Conservation (phyloP, 2,329 filamentous ascomycete genomes). For the Botrytis tulipae region DNA sequence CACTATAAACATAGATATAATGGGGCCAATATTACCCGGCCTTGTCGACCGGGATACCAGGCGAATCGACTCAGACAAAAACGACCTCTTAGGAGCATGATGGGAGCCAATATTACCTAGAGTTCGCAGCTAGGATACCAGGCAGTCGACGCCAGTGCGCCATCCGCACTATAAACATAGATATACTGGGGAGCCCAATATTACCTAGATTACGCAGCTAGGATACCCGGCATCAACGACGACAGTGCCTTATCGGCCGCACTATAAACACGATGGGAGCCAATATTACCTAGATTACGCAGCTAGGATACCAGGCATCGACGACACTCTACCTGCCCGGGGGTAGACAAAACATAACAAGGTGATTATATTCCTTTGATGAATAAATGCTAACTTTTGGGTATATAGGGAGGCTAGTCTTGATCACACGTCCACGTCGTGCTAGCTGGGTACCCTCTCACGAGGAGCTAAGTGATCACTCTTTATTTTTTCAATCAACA, state of each 20-base stretch:
- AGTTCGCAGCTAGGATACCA: background rate
- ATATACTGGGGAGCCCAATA: background rate
- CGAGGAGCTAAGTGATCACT: conserved; percentile 10
- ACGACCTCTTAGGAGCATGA: background rate
- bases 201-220: background rate
- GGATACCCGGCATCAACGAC: too few species aligned
- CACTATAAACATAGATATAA: too few species aligned
- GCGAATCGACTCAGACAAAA: background rate
- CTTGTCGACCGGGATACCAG: background rate
- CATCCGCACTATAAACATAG: too few species aligned
- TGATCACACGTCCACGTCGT: conserved; percentile 10
- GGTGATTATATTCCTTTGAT: background rate
- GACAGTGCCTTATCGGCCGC: too few species aligned
- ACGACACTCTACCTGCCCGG: background rate
- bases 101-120: background rate
- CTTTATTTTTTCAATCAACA: background rate
- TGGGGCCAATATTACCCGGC: background rate
- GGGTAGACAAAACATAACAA: background rate
- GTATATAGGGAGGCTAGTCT: background rate
- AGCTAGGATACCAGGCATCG: background rate
- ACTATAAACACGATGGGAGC: background rate
- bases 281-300: background rate
- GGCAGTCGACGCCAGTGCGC: background rate
- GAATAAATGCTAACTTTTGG: background rate
- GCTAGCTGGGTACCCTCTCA: conserved; percentile 4